These are phyloP conservation scores for Aspergillus felis DNA, from an alignment of 2,329 filamentous ascomycete genomes.

Conservation along the genomic window DNA sequence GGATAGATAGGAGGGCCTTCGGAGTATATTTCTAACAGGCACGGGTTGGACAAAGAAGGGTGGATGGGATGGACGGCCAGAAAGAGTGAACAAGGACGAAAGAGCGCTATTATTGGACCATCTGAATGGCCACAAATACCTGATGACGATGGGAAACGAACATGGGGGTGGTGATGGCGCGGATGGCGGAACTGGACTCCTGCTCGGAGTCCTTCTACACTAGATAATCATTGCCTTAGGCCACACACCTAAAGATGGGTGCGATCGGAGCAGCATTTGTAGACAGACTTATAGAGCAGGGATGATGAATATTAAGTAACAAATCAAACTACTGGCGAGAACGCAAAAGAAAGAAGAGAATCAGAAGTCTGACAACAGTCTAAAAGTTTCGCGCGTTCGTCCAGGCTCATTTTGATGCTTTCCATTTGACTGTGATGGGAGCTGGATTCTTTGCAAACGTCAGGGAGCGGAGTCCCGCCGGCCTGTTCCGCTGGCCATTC, in stretches of 20 bases:
- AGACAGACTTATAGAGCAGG: background rate
- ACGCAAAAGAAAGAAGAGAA: background rate
- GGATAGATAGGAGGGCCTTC: background rate
- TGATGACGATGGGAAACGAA: background rate
- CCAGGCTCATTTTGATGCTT: background rate
- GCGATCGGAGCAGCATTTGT: background rate
- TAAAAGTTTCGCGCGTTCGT: background rate
- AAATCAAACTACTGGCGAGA: background rate
- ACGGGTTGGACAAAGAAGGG: background rate
- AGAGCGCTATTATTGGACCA: background rate
- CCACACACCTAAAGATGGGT: background rate
- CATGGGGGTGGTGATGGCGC: slow-evolving; percentile 1
- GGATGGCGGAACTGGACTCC: slow-evolving; percentile 11
- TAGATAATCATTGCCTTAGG: background rate
- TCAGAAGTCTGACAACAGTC: background rate
- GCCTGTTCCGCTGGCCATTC: slow-evolving; percentile 20
- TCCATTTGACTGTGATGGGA: background rate
- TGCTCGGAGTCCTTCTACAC: background rate
- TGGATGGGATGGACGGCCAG: background rate
- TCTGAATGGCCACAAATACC: background rate
- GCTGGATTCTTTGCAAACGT: background rate
- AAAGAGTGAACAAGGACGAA: background rate
- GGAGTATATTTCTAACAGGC: background rate
- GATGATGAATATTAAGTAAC: background rate
- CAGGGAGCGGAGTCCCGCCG: slow-evolving; percentile 24